Evolutionary conservation across 192 early-diverging fungal genomes (phyloP).

Genomic region (Backusella luteola): DNA sequence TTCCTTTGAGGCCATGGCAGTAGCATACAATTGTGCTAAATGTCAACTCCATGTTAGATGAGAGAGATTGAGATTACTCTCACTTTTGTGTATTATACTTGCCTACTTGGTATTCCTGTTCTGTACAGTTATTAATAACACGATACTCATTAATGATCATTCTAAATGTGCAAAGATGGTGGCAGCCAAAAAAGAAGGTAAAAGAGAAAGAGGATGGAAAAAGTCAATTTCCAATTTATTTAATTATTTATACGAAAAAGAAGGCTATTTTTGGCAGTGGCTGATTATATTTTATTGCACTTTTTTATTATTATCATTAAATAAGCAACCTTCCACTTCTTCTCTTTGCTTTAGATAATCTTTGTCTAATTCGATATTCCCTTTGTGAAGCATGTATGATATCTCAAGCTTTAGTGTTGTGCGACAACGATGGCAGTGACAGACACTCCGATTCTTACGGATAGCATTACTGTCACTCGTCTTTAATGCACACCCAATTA

Average conservation of each 20-base stretch:
- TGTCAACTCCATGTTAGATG: constrained; percentile 16
- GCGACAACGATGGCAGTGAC: not conserved
- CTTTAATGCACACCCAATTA: no score
- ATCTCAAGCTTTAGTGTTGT: not conserved
- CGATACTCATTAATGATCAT: constrained; percentile 77
- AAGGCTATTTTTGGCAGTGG: not conserved
- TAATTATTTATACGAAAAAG: not conserved
- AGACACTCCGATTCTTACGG: not conserved
- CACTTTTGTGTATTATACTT: constrained; percentile 10
- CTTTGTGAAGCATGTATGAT: not conserved
- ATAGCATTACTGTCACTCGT: not conserved
- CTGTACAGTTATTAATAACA: constrained; percentile 74
- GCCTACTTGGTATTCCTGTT: constrained; percentile 66
- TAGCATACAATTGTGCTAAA: constrained; percentile 69
- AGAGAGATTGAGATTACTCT: not conserved
- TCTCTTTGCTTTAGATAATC: no score
- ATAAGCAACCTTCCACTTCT: no score
- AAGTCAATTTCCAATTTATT: not conserved
- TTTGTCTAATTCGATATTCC: no score
- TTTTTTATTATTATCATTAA: no score
- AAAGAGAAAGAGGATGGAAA: not conserved
- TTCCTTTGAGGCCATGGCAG: constrained; percentile 72
- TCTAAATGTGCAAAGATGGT: not conserved
- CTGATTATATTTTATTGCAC: not conserved
- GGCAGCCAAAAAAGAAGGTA: not conserved